These are phyloP conservation scores for Ilyonectria sp. DNA, from an alignment of 2,329 filamentous ascomycete genomes.

Conservation along the genomic window DNA sequence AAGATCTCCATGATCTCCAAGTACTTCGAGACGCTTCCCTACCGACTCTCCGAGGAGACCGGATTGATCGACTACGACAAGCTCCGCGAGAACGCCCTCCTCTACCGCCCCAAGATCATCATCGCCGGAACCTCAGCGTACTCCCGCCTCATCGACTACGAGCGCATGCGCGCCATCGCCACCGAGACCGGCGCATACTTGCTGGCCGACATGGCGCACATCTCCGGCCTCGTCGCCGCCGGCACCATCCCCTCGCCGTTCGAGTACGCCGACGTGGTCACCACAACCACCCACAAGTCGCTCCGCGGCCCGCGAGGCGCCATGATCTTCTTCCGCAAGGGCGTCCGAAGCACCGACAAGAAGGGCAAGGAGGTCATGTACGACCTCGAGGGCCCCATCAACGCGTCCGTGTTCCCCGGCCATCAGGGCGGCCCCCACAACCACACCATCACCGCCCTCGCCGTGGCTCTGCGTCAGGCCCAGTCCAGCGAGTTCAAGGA, in stretches of 20 bases:
- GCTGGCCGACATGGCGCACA: constrained; percentile 95
- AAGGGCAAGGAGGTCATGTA: constrained; percentile 84
- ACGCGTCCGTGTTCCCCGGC: constrained; percentile 94
- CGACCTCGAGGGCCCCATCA: constrained; percentile 92
- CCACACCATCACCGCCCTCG: constrained; percentile 95
- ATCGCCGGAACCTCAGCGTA: constrained; percentile 95
- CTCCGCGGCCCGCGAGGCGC: constrained; percentile 93
- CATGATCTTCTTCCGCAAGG: constrained; percentile 98
- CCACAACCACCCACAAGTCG: constrained; percentile 98
- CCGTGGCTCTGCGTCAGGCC: constrained; percentile 93
- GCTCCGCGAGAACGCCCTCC: constrained; percentile 85
- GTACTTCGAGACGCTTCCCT: constrained; percentile 97
- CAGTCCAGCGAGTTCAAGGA: constrained; percentile 88
- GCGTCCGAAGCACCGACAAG: constrained; percentile 85
- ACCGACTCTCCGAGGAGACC: constrained; percentile 88
- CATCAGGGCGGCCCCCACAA: constrained; percentile 98
- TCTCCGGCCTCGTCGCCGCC: constrained; percentile 91
- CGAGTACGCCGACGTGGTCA: constrained; percentile 89
- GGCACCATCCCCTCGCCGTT: constrained; percentile 92
- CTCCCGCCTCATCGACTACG: constrained; percentile 93
- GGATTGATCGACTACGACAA: constrained; percentile 94
- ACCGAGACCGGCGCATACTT: constrained; percentile 92
- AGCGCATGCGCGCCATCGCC: constrained; percentile 87
- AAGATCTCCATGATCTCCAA: constrained; percentile 97
- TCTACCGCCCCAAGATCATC: constrained; percentile 95